Base-by-base conservation (phyloP, 352 stramenopile genomes). In the Globisporangium iwayamae region DNA sequence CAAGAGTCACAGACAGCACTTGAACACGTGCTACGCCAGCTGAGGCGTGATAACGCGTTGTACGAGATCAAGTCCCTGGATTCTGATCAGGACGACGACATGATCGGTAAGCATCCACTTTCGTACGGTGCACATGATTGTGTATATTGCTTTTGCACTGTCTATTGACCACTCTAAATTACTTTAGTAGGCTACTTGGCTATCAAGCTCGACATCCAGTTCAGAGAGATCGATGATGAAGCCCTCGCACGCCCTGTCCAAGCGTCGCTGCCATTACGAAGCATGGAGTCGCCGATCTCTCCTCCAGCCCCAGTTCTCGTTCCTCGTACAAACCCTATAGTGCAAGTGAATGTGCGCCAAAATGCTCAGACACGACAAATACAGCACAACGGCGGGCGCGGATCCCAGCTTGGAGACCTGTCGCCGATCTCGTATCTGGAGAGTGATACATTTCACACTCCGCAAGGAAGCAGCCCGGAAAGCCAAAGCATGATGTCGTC, bases 11-110 rank as follows among this genome's bases (percentile, higher is more conserved):
- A 6, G 63, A 58, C 46, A 10, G 56, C 62, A 11, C 60, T 71
- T 34, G 61, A 78, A 58, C 64, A 71, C 28, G 69, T 71, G 50
- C 18, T 84, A n/a, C 63, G 65, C 18, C 63, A 68, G 2, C 50
- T 83, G 9, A 53, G 61, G 2, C 51, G 58, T 25, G 57, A 81
- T 2, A 71, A 81, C 18, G 67, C 43, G 43, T 62, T 90, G 52
- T 75, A 72, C 51, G 78, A 86, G 48, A 81, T 82, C 14, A 63
- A 71, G n/a, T 38, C 69, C 8, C 43, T 70, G 25, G 45, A 56
- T 8, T 18, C 32, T 4, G 55, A 45, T 4, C 8, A 54, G 0
- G 56, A 71, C 8, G 53, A 60, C 20, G 43, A 18, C 13, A 57
- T 56, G 16, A 64, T 67, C 13, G 65, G 63, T 63, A 48, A 67